Percentiles rank a stretch among this genome's conserved stretches.
Conservation (phyloP, 345 rosid genomes). For the Turritis glabra region DNA sequence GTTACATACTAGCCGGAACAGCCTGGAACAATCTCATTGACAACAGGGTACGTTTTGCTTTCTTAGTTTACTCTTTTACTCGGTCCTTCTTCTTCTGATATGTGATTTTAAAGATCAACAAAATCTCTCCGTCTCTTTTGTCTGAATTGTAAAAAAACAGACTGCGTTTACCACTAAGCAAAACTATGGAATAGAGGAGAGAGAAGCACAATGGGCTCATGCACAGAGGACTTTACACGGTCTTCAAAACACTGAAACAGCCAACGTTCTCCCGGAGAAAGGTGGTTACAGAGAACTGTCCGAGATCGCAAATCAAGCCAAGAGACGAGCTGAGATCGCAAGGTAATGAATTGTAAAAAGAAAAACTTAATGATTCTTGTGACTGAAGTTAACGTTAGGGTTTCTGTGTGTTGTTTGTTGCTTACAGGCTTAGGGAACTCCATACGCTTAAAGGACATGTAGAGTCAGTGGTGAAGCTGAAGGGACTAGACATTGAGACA, state of each 20-base stretch:
- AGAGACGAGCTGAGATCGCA: constrained; percentile 84
- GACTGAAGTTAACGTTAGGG: constrained; percentile 1
- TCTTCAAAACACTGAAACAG: constrained; percentile 62
- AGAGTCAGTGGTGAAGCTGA: constrained; percentile 85
- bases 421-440: constrained; percentile 71
- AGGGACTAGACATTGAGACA: constrained; percentile 78
- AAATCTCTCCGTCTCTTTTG: background rate
- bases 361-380: background rate
- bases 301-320: constrained; percentile 89
- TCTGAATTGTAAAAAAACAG: constrained; percentile 38
- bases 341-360: constrained; percentile 42
- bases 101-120: background rate
- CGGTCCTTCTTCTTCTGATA: constrained; percentile 1
- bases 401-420: background rate
- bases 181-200: constrained; percentile 81
- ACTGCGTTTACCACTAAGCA: constrained; percentile 90
- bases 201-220: constrained; percentile 93
- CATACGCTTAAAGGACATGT: constrained; percentile 87
- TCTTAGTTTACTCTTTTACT: background rate
- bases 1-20: constrained; percentile 76
- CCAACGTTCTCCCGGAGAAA: constrained; percentile 51
- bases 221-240: constrained; percentile 87
- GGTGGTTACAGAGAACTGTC: constrained; percentile 68
- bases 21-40: constrained; percentile 80
- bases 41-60: constrained; percentile 57